phyloP scores from a whole-genome alignment of 2,329 filamentous ascomycete genomes.

The Penicillium rolfsii region DNA sequence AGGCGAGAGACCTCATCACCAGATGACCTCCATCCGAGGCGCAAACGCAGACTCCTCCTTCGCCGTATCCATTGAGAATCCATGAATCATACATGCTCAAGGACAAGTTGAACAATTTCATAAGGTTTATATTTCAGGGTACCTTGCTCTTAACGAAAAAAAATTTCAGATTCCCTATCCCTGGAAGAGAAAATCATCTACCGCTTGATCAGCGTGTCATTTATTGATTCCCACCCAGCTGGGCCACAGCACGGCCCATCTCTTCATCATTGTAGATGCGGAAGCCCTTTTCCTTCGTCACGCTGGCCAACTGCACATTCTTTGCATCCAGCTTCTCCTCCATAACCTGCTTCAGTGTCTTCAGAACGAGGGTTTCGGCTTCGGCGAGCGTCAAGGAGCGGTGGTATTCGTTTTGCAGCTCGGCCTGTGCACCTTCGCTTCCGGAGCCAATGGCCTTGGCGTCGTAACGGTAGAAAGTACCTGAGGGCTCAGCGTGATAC shows the following conservation, averaged over 20 bases:
- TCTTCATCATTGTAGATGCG: slow-evolving; percentile 98
- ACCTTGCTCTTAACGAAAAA: not conserved
- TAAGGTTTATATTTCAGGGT: slow-evolving; percentile 5
- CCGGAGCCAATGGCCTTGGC: slow-evolving; percentile 98
- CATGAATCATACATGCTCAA: not conserved
- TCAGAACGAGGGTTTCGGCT: slow-evolving; percentile 91
- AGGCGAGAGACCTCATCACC: not conserved
- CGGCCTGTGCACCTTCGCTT: slow-evolving; percentile 94
- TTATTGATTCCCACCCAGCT: slow-evolving; percentile 55
- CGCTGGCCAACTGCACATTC: slow-evolving; percentile 97
- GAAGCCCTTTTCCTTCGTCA: slow-evolving; percentile 97
- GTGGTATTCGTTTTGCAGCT: slow-evolving; percentile 98
- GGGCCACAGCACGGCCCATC: slow-evolving; percentile 89
- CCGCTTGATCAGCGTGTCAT: slow-evolving; percentile 20
- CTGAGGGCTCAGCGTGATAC: slow-evolving; percentile 96
- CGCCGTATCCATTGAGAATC: not conserved
- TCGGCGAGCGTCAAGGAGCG: slow-evolving; percentile 92
- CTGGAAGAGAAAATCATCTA: slow-evolving; percentile 11
- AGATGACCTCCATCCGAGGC: not conserved
- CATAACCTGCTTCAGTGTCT: slow-evolving; percentile 99
- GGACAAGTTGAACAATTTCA: not conserved
- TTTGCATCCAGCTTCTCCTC: slow-evolving; percentile 99
- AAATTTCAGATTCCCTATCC: not conserved
- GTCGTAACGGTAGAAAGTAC: slow-evolving; percentile 98
- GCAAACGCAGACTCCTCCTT: not conserved